Percentiles rank a stretch among this genome's conserved stretches.
Conservation (phyloP, 768 basidiomycete genomes). For the Clavulina sp. region DNA sequence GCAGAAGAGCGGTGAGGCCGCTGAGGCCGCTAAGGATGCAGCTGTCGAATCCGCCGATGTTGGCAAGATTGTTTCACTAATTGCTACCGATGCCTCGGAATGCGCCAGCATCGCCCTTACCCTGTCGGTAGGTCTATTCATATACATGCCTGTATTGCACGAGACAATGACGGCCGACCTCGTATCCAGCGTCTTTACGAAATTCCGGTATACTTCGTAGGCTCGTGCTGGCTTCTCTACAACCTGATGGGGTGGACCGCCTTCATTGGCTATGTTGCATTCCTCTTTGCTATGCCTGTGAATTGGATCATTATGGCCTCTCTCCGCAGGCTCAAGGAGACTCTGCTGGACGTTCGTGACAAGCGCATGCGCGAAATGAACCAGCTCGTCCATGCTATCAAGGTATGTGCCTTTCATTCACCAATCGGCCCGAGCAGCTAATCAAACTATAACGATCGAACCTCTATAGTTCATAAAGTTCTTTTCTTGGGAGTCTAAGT, state of each 20-base stretch:
- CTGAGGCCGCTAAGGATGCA: neutral
- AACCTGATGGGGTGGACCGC: slow-evolving; percentile 14
- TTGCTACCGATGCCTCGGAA: slow-evolving; percentile 10
- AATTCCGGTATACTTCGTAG: slow-evolving; percentile 10
- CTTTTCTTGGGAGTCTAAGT: slow-evolving; percentile 65
- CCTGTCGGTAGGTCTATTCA: neutral
- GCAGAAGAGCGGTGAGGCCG: neutral
- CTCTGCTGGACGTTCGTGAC: slow-evolving; percentile 4
- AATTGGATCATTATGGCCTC: slow-evolving; percentile 7
- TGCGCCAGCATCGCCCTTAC: neutral
- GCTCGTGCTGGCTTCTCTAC: slow-evolving; percentile 9
- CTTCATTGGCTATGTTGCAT: slow-evolving; percentile 8
- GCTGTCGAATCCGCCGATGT: slow-evolving; percentile 5
- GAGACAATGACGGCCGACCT: no score
- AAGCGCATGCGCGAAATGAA: slow-evolving; percentile 8
- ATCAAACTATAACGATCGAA: no score
- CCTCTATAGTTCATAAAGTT: slow-evolving; percentile 50
- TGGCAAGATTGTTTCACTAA: slow-evolving; percentile 12
- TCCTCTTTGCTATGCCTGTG: slow-evolving; percentile 4
- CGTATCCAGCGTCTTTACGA: slow-evolving; percentile 12
- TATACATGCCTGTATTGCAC: no score
- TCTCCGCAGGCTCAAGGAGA: neutral
- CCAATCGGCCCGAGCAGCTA: no score
- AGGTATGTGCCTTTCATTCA: slow-evolving; percentile 11
- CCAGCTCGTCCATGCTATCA: slow-evolving; percentile 11